Evolutionary conservation across 352 stramenopile species (phyloP).

Genomic region (Pythium grandisporangium): DNA sequence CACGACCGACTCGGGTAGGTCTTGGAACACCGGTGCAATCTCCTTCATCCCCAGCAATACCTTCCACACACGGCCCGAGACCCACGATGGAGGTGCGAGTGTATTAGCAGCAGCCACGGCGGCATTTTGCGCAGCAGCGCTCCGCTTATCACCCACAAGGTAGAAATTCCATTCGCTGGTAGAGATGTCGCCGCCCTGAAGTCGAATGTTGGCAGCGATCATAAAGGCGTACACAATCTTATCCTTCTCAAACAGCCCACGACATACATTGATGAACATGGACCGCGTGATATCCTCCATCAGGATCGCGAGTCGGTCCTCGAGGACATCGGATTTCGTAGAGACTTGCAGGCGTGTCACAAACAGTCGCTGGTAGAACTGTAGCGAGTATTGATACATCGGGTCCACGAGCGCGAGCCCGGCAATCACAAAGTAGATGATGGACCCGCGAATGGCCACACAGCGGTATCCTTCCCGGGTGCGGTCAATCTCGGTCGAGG

Average conservation of each 20-base stretch:
- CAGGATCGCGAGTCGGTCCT: constrained; percentile 82
- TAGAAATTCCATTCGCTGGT: constrained; percentile 84
- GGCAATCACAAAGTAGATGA: constrained; percentile 94
- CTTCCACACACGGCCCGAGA: constrained; percentile 78
- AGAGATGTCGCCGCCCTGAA: constrained; percentile 65
- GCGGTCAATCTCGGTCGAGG: constrained; percentile 84
- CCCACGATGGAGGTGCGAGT: constrained; percentile 38
- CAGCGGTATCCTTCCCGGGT: constrained; percentile 88
- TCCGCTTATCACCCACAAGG: constrained; percentile 80
- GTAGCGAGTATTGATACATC: constrained; percentile 94
- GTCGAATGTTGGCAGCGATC: constrained; percentile 84
- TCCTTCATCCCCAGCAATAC: constrained; percentile 56
- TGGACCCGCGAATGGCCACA: constrained; percentile 84
- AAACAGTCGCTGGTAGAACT: constrained; percentile 92
- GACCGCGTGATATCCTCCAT: constrained; percentile 88
- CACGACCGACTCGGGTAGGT: constrained; percentile 36
- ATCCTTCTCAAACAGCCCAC: constrained; percentile 92
- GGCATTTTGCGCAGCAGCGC: constrained; percentile 28
- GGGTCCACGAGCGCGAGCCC: constrained; percentile 87
- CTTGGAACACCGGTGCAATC: constrained; percentile 38
- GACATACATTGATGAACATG: constrained; percentile 93
- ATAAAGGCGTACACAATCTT: constrained; percentile 94
- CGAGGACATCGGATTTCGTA: constrained; percentile 70
- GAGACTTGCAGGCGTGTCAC: constrained; percentile 82
- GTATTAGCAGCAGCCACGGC: constrained; percentile 19